Evolutionary conservation across 495 filamentous ascomycete genomes (phyloP), one percentile per base, ranked within the genome.

Genomic region (Talaromyces adpressus): DNA sequence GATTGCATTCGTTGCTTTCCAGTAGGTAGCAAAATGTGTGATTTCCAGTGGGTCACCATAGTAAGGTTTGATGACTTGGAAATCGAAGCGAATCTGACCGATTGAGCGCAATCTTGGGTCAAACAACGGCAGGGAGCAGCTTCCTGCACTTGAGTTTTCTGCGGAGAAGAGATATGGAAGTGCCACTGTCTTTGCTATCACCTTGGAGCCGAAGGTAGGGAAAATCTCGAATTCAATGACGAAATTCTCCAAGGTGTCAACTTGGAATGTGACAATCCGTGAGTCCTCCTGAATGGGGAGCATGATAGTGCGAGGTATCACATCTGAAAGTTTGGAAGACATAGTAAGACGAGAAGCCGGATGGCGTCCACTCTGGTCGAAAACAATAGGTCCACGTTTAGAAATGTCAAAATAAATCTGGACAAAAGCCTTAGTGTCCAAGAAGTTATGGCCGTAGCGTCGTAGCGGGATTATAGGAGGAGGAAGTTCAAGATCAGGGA

Each of bases 11-110:
- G 95, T 98, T 1, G 93, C 93, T 75, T 97, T 98, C 94, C 94
- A 98, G 75, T 98, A 98, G 3, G 94, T 98, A 61, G 96, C 94
- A 71, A 98, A 98, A 67, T 97, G 91, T 1, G 93, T 95, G 60
- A 98, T 97, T 72, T 98, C 95, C 41, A 98, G 77, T 2, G 95
- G 91, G 64, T 89, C 88, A n/a, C 95, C 93, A 65, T 87, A 86
- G 75, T 97, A 98, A 2, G 94, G 93, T 71, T 96, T 96, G 70
- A 98, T 97, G 36, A 98, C 90, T 72, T 97, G 93, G 66, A 89
- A 96, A 64, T 91, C 86, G 79, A 98, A 98, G 59, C 82, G 91
- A 64, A 98, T 89, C 69, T 95, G 91, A 25, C 95, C 94, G 69
- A 98, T 96, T n/a, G 92, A 88, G 45, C 93, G 87, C 56, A 98